phyloP scores from a whole-genome alignment of 164 flowering plant species.

The Euptelea pleiosperma region DNA sequence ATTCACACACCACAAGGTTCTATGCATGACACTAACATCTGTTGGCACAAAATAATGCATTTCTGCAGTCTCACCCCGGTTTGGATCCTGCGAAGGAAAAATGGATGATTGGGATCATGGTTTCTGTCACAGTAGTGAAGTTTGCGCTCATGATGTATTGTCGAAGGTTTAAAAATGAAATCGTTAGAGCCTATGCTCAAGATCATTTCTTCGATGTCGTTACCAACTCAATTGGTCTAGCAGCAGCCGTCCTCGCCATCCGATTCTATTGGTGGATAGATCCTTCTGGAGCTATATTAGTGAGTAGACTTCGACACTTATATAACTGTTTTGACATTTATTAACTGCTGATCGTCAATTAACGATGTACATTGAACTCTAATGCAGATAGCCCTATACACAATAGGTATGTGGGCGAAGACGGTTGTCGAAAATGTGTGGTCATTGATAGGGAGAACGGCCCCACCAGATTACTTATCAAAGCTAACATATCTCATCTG shows the following conservation, averaged over 20 bases:
- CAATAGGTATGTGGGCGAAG: constrained; percentile 69
- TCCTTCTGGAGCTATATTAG: constrained; percentile 73
- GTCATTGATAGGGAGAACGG: constrained; percentile 71
- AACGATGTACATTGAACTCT: background rate
- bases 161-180: constrained; percentile 63
- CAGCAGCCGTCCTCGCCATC: constrained; percentile 59
- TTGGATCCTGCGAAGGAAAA: constrained; percentile 39
- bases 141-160: constrained; percentile 66
- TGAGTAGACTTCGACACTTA: constrained; percentile 30
- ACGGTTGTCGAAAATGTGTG: constrained; percentile 70
- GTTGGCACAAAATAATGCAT: too few species aligned
- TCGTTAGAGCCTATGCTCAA: constrained; percentile 73
- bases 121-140: constrained; percentile 61
- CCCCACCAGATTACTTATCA: constrained; percentile 70
- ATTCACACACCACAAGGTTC: too few species aligned
- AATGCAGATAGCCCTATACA: constrained; percentile 76
- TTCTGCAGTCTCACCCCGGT: constrained; percentile 33
- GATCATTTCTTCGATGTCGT: constrained; percentile 84
- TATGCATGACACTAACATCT: too few species aligned
- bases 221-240: constrained; percentile 71
- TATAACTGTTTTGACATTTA: background rate
- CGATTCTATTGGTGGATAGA: constrained; percentile 72
- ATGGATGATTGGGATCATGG: constrained; percentile 89
- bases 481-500: constrained; percentile 75
- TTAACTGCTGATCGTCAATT: background rate